A percentile compares a stretch with the other conserved stretches of the same genome.
phyloP scores from a whole-genome alignment of 2,329 filamentous ascomycete species.

The Moelleriella libera region DNA sequence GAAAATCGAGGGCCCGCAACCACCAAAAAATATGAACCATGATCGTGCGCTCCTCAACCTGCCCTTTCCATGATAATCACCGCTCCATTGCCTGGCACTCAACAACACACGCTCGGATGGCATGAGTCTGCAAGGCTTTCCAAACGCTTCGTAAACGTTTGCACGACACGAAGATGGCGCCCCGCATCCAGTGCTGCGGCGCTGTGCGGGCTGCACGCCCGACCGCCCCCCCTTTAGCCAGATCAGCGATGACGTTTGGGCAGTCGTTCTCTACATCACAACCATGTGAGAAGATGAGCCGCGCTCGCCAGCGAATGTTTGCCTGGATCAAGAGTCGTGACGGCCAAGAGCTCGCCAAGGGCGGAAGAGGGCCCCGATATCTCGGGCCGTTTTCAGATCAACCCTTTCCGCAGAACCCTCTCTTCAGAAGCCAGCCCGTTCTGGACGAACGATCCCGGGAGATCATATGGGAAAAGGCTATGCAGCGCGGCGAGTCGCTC shows the following conservation, averaged over 20 bases:
- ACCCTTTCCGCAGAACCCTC: constrained; percentile 62
- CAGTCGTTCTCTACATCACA: constrained; percentile 26
- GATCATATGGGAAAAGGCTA: constrained; percentile 58
- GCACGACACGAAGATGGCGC: constrained; percentile 1
- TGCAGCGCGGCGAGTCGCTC: constrained; percentile 50
- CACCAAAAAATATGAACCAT: too few species aligned
- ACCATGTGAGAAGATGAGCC: constrained; percentile 21
- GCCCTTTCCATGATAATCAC: too few species aligned
- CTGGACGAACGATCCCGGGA: constrained; percentile 61
- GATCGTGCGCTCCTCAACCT: too few species aligned
- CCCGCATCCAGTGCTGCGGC: constrained; percentile 13
- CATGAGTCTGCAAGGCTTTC: too few species aligned
- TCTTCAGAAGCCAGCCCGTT: constrained; percentile 58
- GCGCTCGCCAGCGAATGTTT: constrained; percentile 21
- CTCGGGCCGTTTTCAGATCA: constrained; percentile 22
- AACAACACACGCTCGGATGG: too few species aligned
- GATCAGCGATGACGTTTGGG: constrained; percentile 5
- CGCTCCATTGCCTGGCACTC: too few species aligned
- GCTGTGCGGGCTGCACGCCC: constrained; percentile 8
- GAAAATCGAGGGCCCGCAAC: not conserved
- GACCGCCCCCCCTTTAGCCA: constrained; percentile 1
- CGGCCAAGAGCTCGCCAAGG: constrained; percentile 12
- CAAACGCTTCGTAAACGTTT: too few species aligned
- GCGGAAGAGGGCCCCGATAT: constrained; percentile 19
- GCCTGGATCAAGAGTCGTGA: constrained; percentile 19